Evolutionary conservation across 1,284 basidiomycete genomes (phyloP).

Genomic region (Mycocalia duriaeana): DNA sequence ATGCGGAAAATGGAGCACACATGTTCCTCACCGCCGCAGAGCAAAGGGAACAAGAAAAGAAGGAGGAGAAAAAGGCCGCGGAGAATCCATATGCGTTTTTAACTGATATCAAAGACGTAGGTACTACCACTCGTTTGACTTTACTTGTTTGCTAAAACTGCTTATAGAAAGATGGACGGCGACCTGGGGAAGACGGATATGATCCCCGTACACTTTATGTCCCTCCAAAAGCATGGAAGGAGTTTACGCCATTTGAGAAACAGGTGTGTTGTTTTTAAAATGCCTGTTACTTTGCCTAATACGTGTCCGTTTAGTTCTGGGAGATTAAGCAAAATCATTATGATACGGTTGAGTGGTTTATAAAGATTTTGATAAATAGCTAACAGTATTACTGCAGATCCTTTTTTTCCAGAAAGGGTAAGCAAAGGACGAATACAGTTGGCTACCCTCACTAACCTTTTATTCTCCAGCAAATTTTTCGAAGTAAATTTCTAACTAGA

Average conservation of each 20-base stretch:
- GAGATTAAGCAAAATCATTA: constrained; percentile 95
- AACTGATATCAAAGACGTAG: constrained; percentile 68
- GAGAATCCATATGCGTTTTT: constrained; percentile 87
- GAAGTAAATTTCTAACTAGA: no score
- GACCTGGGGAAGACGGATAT: constrained; percentile 83
- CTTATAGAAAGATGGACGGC: constrained; percentile 74
- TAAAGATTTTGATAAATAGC: no score
- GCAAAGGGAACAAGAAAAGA: constrained; percentile 68
- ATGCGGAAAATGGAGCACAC: constrained; percentile 12
- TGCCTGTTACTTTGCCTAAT: no score
- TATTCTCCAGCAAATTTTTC: no score
- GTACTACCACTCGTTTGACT: constrained; percentile 16
- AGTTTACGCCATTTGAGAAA: constrained; percentile 94
- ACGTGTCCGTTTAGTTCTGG: constrained; percentile 73
- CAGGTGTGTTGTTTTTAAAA: constrained; percentile 66
- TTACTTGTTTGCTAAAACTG: not conserved
- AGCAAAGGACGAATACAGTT: no score
- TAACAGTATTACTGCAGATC: constrained; percentile 39
- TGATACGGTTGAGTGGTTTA: no score
- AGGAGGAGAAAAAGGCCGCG: constrained; percentile 75
- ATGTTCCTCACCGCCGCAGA: constrained; percentile 86
- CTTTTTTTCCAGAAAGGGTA: constrained; percentile 98
- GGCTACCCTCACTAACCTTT: no score
- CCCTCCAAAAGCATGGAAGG: constrained; percentile 74
- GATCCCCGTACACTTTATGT: constrained; percentile 89